phyloP scores from a whole-genome alignment of 2,329 filamentous ascomycete species.

The Apiospora aurea region DNA sequence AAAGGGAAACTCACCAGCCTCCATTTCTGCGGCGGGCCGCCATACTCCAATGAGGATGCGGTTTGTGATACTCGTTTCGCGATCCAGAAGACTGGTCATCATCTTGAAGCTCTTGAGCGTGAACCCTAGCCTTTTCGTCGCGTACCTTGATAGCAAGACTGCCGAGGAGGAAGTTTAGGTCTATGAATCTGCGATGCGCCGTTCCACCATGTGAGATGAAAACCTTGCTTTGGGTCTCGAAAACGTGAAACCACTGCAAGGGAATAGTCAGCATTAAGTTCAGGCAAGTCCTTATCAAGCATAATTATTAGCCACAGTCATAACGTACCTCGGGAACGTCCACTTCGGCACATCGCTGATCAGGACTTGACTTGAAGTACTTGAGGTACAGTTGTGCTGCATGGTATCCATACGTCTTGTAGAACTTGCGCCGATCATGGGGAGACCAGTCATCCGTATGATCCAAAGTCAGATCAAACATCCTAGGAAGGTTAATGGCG shows the following conservation, averaged over 20 bases:
- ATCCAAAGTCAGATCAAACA: neutral
- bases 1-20: neutral
- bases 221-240: neutral
- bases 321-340: conserved; percentile 1
- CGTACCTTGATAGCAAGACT: neutral
- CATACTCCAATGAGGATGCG: neutral
- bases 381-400: neutral
- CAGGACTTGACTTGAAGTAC: neutral
- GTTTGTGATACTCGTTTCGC: conserved; percentile 1
- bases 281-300: neutral
- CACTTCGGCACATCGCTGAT: neutral
- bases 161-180: conserved; percentile 16
- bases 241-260: conserved; percentile 12
- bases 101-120: neutral
- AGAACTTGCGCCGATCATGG: neutral
- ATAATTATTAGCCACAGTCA: no score
- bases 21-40: neutral
- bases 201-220: neutral
- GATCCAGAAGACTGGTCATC: neutral
- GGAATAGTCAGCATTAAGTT: neutral
- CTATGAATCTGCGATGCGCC: neutral
- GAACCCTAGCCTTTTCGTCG: neutral
- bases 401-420: neutral
- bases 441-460: neutral
- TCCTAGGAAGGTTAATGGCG: neutral